Evolutionary conservation across 345 rosid species (phyloP), one percentile per base, ranked within the genome.

Genomic region (Cardamine chenopodiifolia): DNA sequence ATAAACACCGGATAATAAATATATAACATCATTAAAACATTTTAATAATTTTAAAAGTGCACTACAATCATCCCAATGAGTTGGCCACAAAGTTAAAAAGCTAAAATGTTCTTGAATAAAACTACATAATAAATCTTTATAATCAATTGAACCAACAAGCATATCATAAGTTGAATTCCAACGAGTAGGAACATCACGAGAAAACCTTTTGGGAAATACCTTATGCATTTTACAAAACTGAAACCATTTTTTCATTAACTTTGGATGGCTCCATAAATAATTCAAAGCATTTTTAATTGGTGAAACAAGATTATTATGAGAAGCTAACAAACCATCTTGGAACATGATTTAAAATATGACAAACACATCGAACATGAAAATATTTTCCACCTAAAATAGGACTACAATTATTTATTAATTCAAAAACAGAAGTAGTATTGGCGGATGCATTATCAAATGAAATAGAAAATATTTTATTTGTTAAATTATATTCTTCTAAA

Each of bases 321-420:
- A 45, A 45, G 0, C 3, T 26, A 45, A 62, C 11, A 44, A 63
- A 63, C 23, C 37, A 42, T 42, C 67, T 23, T 62, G 8, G 4
- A 62, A 9, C 37, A 44, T 25, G 26, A 45, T 44, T 39, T 39
- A 61, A 39, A 13, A 61, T 13, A 61, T 63, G 54, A 17, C 1
- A 45, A 63, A 63, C 9, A n/a, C 68, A 44, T 45, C 19, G 17
- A 26, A 26, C 20, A 63, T 63, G 53, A 63, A 63, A 63, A 63
- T 44, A 44, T 12, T 25, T 63, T 45, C 39, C 26, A 28, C 68
- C 25, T 26, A 63, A 63, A 63, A 63, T 26, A 44, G 17, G 25
- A 63, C 17, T 44, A 63, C 17, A 63, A 45, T n/a, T 63, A 63
- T 44, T 44, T 44, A 63, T 44, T 28, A 45, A 64, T 8, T 64